Base-by-base conservation (phyloP, 352 stramenopile genomes). In the Phytopythium vexans region DNA sequence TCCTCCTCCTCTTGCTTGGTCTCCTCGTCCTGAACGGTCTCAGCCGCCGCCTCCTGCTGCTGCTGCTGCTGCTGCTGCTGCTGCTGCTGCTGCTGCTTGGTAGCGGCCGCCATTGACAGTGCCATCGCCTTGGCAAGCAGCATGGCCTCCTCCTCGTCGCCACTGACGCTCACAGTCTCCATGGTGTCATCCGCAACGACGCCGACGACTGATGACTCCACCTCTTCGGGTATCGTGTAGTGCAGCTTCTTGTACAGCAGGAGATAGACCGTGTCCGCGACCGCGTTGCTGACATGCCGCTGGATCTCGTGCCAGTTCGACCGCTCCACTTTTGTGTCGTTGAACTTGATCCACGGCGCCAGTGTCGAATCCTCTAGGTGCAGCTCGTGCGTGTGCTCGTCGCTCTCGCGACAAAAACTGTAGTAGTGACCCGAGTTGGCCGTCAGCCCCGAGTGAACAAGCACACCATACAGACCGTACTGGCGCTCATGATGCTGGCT, bases 391-490 rank as follows among this genome's bases (percentile, higher is more conserved):
- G 72, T 76, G 21, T 66, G 72, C 33, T 88, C 82, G 32, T 89
- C 72, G 50, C 76, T 93, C 47, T 92, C 76, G 0, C 89, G 82
- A 60, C 87, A 94, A 47, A 90, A 97, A 27, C 82, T 92, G 60
- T 94, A 97, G 56, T 97, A 97, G 54, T 97, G 89, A 1, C 89
- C 89, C 8, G 86, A 96, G 61, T 96, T 96, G 16, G 88, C 86
- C 1, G 82, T 93, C 37, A 94, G 57, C 8, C 89, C 89, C 50
- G 82, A 95, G 64, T 97, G 89, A 6, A 97, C 85, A 3, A 97
- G 67, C 32, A 96, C 88, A 35, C 82, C 89, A 34, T 96, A 97
- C 7, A 97, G 66, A 14, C 89, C 89, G 52, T 97, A 97, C 38
- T 85, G 52, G 3, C 87, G 84, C 8, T 37, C 45, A 27, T 27